Percentiles rank a stretch among this genome's conserved stretches.
Conservation (phyloP, 495 filamentous ascomycete genomes). For the Lichenothelia convexa region DNA sequence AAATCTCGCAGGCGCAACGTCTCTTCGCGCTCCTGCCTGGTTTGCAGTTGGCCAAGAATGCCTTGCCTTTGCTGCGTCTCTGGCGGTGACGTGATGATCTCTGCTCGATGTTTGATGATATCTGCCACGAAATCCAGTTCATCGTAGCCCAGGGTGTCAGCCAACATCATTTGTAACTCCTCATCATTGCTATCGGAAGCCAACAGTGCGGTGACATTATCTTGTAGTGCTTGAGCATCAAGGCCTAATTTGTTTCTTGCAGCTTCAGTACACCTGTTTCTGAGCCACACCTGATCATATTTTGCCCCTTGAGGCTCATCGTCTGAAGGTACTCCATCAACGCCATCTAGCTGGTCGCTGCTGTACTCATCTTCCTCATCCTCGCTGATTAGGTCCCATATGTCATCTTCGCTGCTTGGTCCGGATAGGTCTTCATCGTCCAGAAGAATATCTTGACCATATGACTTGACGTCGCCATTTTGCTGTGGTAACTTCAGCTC, state of each 20-base stretch:
- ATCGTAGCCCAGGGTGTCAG: constrained; percentile 79
- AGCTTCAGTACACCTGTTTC: constrained; percentile 40
- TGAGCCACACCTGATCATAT: constrained; percentile 41
- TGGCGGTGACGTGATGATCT: constrained; percentile 31
- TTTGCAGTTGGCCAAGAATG: constrained; percentile 43
- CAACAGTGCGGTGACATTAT: constrained; percentile 52
- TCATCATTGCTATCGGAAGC: constrained; percentile 49
- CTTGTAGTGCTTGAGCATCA: constrained; percentile 39
- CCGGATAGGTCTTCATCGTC: constrained; percentile 42
- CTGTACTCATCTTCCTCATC: constrained; percentile 41
- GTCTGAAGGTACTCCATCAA: constrained; percentile 24
- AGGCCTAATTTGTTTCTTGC: constrained; percentile 42
- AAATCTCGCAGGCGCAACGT: constrained; percentile 53
- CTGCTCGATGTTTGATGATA: constrained; percentile 50
- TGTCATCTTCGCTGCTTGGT: constrained; percentile 48
- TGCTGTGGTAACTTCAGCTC: constrained; percentile 40
- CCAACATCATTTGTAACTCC: constrained; percentile 73
- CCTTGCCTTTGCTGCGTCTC: constrained; percentile 28
- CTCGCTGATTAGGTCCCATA: constrained; percentile 79
- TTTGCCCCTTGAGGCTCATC: constrained; percentile 9
- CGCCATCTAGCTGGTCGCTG: constrained; percentile 26
- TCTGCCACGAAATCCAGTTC: constrained; percentile 82
- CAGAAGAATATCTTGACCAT: constrained; percentile 39
- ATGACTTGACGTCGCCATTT: constrained; percentile 23
- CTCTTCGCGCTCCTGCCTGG: constrained; percentile 56